Evolutionary conservation across 2,329 filamentous ascomycete species (phyloP).

Genomic region (Furcasterigmium sp.): DNA sequence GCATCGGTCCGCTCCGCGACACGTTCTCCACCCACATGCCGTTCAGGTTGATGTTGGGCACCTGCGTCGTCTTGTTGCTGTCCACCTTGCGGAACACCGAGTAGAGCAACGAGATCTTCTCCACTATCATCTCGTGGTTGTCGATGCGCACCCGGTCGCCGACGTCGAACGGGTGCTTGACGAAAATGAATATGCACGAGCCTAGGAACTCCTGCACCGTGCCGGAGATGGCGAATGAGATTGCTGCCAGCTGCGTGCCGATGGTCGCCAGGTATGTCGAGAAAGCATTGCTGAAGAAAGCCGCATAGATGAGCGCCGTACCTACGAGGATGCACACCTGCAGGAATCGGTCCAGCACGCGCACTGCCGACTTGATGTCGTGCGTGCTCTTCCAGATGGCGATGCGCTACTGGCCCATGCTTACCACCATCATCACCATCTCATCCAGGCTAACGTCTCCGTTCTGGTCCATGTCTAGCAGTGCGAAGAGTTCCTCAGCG

Average conservation of each 20-base stretch:
- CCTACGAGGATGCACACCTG: constrained; percentile 76
- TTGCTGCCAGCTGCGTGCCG: constrained; percentile 82
- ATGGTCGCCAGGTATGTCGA: constrained; percentile 71
- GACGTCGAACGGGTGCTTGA: constrained; percentile 97
- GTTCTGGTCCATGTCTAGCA: constrained; percentile 82
- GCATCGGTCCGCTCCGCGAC: constrained; percentile 86
- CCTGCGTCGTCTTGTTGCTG: constrained; percentile 70
- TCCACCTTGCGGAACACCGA: constrained; percentile 83
- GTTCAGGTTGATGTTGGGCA: constrained; percentile 90
- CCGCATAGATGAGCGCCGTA: constrained; percentile 70
- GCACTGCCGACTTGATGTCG: constrained; percentile 91
- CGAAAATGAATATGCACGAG: constrained; percentile 96
- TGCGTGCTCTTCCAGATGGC: constrained; percentile 91
- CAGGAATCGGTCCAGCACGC: constrained; percentile 82
- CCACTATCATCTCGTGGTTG: constrained; percentile 57
- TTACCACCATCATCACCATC: constrained; percentile 82
- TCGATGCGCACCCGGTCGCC: constrained; percentile 86
- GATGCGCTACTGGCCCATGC: constrained; percentile 81
- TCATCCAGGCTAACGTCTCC: constrained; percentile 94
- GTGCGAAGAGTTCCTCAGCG: constrained; percentile 78
- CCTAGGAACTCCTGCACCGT: constrained; percentile 92
- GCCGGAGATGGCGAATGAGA: constrained; percentile 91
- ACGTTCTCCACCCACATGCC: constrained; percentile 91
- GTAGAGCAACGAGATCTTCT: constrained; percentile 91
- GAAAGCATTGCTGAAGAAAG: constrained; percentile 13